Base-by-base conservation (phyloP, 768 basidiomycete genomes). In the Russula abietina region DNA sequence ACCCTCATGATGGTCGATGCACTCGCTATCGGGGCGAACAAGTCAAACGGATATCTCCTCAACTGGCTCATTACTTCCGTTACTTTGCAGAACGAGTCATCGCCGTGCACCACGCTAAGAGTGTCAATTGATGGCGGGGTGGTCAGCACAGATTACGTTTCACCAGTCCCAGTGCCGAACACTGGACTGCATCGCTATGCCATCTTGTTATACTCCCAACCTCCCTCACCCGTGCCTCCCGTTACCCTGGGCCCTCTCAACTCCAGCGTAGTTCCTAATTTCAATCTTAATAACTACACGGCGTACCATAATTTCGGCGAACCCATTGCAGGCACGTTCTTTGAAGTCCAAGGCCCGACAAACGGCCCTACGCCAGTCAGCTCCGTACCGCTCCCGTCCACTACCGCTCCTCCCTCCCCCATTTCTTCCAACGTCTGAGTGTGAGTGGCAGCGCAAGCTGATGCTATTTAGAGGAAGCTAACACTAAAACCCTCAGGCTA, bases 41-140 rank as follows among this genome's bases (percentile, higher is more conserved):
- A 83, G 57, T 72, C 78, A 39, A 73, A 76, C 10, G 84, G 82
- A n/a, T 83, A 85, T 65, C 88, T 83, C 53, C 81, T 88, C 59
- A 91, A 92, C 76, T 92, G 89, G 89, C 81, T 93, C 53, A 82
- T 84, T 62, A 90, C 91, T 71, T 77, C 79, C 26, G 88, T 82
- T 17, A 77, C 77, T 5, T 62, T 87, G 43, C 67, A 22, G 6
- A 22, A 71, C 30, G 75, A 12, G 4, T 12, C 45, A 22, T 43
- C 19, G 7, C 3, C 19, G 3, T n/a, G 17, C 41, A 0, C 45
- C 10, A 22, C 48, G 24, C n/a, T 56, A 12, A 70, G 70, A 16
- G 71, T 86, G 36, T 75, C 76, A 53, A 79, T 76, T 67, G 64
- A 73, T 4, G 73, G 76, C 19, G 81, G 76, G 8, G 77, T 75